These are phyloP conservation scores for Actinomortierella ambigua DNA, from an alignment of 371 early-diverging fungal genomes.

Conservation along the genomic window DNA sequence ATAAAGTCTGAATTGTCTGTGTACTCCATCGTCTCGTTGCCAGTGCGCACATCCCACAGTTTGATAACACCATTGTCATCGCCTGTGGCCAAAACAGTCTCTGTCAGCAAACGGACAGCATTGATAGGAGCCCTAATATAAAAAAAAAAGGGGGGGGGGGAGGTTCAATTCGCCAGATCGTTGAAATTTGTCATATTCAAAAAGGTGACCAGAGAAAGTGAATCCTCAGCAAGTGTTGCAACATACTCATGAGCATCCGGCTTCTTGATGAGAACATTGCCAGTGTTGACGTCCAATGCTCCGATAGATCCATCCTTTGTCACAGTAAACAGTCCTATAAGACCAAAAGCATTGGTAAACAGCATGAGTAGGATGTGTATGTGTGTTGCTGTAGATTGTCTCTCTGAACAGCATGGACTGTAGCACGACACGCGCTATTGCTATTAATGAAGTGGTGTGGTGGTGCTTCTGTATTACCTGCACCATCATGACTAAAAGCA, in stretches of 20 bases:
- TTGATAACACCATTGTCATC: constrained; percentile 92
- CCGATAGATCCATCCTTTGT: constrained; percentile 84
- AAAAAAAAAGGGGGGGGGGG: no score
- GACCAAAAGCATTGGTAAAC: not conserved
- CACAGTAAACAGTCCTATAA: constrained; percentile 70
- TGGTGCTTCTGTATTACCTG: constrained; percentile 48
- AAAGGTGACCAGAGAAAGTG: no score
- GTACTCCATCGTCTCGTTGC: constrained; percentile 70
- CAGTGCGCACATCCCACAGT: constrained; percentile 87
- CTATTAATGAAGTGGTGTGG: constrained; percentile 1
- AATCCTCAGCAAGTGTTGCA: not conserved
- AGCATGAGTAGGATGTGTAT: not conserved
- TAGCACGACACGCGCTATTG: not conserved
- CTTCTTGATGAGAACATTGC: constrained; percentile 60
- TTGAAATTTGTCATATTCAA: not conserved
- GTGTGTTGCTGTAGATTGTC: not conserved
- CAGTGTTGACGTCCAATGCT: constrained; percentile 72
- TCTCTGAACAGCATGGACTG: not conserved
- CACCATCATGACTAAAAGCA: constrained; percentile 76
- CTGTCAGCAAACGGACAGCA: constrained; percentile 65
- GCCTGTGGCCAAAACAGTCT: constrained; percentile 83
- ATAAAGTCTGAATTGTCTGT: constrained; percentile 88
- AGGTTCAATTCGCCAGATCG: no score
- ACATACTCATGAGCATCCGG: constrained; percentile 78
- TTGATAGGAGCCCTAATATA: constrained; percentile 77